These are phyloP conservation scores for Xylaria sp. DNA, from an alignment of 2,329 filamentous ascomycete genomes.

Conservation along the genomic window DNA sequence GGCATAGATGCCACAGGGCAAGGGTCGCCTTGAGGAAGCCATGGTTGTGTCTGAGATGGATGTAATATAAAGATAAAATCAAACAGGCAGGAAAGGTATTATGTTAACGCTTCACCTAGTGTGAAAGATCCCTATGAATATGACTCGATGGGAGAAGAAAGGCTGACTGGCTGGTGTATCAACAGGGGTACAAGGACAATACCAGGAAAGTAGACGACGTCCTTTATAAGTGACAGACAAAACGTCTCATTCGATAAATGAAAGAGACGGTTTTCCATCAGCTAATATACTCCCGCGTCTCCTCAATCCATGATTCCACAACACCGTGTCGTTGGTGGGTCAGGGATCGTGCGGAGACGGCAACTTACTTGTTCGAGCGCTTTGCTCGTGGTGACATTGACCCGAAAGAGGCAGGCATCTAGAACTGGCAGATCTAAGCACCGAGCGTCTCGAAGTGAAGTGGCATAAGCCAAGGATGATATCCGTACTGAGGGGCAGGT, in stretches of 20 bases:
- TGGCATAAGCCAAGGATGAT: neutral
- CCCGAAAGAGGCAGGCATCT: constrained; percentile 31
- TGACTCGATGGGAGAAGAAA: neutral
- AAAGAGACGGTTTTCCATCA: constrained; percentile 29
- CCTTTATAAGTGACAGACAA: constrained; percentile 1
- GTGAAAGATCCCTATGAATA: neutral
- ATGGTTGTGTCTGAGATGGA: constrained; percentile 27
- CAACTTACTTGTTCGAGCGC: constrained; percentile 27
- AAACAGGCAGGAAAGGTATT: neutral
- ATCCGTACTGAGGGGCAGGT: neutral
- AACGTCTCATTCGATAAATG: constrained; percentile 7
- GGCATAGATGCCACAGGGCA: constrained; percentile 79
- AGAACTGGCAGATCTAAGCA: constrained; percentile 2
- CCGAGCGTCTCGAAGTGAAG: constrained; percentile 15
- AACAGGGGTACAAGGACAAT: constrained; percentile 8
- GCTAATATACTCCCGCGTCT: constrained; percentile 31
- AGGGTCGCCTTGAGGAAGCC: constrained; percentile 45
- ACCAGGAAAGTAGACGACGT: constrained; percentile 16
- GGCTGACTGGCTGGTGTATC: neutral
- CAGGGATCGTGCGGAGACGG: constrained; percentile 24
- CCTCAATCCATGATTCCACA: constrained; percentile 7
- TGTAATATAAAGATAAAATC: neutral
- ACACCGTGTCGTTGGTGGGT: constrained; percentile 26
- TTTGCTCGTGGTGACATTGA: constrained; percentile 36
- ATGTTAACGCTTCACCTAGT: neutral